Base-by-base conservation (phyloP, 1,139 yeast species). In the Casaregolazyma lundiana region DNA sequence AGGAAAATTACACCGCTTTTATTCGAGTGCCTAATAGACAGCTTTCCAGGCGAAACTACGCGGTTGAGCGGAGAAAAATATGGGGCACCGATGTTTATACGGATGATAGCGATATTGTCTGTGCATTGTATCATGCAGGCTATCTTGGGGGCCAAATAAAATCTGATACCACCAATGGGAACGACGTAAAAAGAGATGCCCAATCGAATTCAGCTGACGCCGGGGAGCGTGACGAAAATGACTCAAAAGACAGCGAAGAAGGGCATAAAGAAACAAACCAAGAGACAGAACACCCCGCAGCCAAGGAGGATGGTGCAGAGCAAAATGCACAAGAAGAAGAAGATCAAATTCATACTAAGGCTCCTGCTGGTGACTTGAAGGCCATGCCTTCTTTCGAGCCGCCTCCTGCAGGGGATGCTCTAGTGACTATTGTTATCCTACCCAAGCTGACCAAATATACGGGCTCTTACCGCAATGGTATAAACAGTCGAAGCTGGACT, bases 41-140 rank as follows among this genome's bases (percentile, higher is more conserved):
- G 45, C 52, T 69, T 16, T 42, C 49, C 17, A 53, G 55, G 15
- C 52, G 62, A 13, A 72, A 74, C 48, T 66, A 66, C 22, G 69
- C 72, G 34, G 67, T 71, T 13, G 61, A 61, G 35, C 72, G 76
- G 50, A 69, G 95, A 37, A 77, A 78, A 47, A 60, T 89, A 1
- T 92, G 97, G 97, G 98, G 98, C 2, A 87, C 96, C 0, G 89
- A 84, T 45, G 71, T 92, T 2, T 92, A 90, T 64, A 86, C 97
- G 1, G 97, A 92, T 64, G 98, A 92, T 65, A 84, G 95, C 1
- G 96, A 92, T 62, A 69, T 90, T 3, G 74, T 92, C 37, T 73
- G 86, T 2, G 84, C 82, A 0, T 67, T 90, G 50, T 76, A 80
- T 51, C 97, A 92, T 59, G 67, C 78, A 51, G 97, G 96, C 0